Base-by-base conservation (phyloP, 768 basidiomycete genomes). In the Melanogaster broomeanus region DNA sequence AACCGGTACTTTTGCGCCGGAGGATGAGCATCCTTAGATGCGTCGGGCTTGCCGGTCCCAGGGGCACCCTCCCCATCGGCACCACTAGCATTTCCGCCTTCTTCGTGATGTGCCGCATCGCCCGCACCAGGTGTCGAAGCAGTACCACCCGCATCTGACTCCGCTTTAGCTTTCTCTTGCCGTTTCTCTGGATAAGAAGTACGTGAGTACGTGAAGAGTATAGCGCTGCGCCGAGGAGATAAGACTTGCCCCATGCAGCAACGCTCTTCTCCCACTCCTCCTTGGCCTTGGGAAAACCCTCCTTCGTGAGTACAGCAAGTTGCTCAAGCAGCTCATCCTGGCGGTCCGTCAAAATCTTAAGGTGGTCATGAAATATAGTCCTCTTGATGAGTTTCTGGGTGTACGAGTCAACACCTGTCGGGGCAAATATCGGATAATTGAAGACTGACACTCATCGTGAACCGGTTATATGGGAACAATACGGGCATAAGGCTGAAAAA, bases 401-500 rank as follows among this genome's bases (percentile, higher is more conserved):
- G 18, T 7, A 24, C 16, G 28, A 0, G 47, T 68, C 31, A 68
- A 55, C 16, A 0, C 13, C 24, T 19, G 25, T 49, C 15, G 41
- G n/a, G 30, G 22, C 22, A 3, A 31, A 35, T 9, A 12, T 35
- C 8, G 22, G 33, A 45, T 0, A 28, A 42, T 37, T 18, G 39
- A 34, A 25, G 16, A 77, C 86, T 45, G 48, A 90, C 87, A 45
- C 80, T 88, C 86, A 98, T 93, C 0, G 92, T 96, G 66, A 90
- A 99, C 57, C 87, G 85, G 73, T 99, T 99, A 65, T 98, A 98
- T 0, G 93, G 93, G 61, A 98, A 93, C 34, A 96, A 67, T 21
- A 72, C 77, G 0, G 95, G 92, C 83, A 98, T 88, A 18, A 88
- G 75, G 60, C 83, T 86, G 72, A 96, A 98, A 68, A 96, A 96